Base-by-base conservation (phyloP, 1,284 basidiomycete genomes). In the Thecaphora thlaspeos region DNA sequence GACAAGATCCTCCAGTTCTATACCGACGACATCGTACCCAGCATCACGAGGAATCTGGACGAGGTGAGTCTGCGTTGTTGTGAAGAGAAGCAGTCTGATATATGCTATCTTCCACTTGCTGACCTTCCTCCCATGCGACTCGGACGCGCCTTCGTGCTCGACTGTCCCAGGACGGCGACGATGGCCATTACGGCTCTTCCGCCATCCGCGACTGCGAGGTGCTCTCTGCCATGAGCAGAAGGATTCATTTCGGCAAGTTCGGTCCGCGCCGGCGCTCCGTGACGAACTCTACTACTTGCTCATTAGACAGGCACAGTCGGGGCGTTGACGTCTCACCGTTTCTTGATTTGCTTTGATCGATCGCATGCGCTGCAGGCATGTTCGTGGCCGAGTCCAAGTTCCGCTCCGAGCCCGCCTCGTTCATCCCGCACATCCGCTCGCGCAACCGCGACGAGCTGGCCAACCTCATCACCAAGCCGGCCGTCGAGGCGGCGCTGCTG, bases 301-400 rank as follows among this genome's bases (percentile, higher is more conserved):
- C n/a, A n/a, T n/a, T n/a, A n/a, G n/a, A n/a, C n/a, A n/a, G n/a
- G n/a, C n/a, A n/a, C n/a, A n/a, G n/a, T n/a, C n/a, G n/a, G n/a
- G n/a, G n/a, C n/a, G n/a, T n/a, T n/a, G n/a, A n/a, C n/a, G n/a
- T n/a, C n/a, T n/a, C n/a, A n/a, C n/a, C n/a, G n/a, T n/a, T n/a
- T n/a, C n/a, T n/a, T n/a, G n/a, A n/a, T n/a, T n/a, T n/a, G n/a
- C n/a, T n/a, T n/a, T n/a, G n/a, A n/a, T n/a, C n/a, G n/a, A n/a
- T n/a, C n/a, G n/a, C n/a, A n/a, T n/a, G n/a, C 7, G 5, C 14
- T 4, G n/a, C 39, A 96, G 92, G 94, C 57, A 97, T 97, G 84
- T 98, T 99, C 78, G 95, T 99, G 11, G 91, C 91, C 4, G 95
- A 99, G 80, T 89, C 89, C 48, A 98, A 99, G 79, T 99, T 99